Base-by-base conservation (phyloP, 371 early-diverging fungal species). In the Haplosporangium sp. region DNA sequence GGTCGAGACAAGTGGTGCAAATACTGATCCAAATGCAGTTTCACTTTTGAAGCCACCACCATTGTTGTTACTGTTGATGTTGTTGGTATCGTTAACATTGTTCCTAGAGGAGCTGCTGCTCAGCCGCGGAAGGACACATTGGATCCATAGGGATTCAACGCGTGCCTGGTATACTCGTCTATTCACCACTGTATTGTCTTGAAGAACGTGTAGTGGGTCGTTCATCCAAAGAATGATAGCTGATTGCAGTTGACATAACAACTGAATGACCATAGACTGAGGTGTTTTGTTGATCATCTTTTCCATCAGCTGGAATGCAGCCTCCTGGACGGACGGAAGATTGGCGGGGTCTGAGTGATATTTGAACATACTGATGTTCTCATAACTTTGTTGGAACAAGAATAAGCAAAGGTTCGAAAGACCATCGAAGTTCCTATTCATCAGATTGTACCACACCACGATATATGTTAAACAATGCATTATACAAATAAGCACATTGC, bases 221-320 rank as follows among this genome's bases (percentile, higher is more conserved):
- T 37, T 55, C 46, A 74, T 23, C 74, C 74, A 74, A n/a, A 43
- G 47, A 14, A 74, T 20, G 21, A 74, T 67, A 3, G 64, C 42
- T 9, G 10, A 45, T 10, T 64, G 60, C 8, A 74, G 21, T 18
- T 23, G 41, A 5, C 56, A 43, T 18, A 68, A 21, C 74, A 64
- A 68, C 1, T 48, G 42, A 11, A 55, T 45, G 52, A 61, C 20
- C 36, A 55, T 36, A 0, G 69, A 45, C 0, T 53, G 13, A 0
- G 69, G 69, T 0, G 70, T 66, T 52, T 69, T 75, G 67, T 75
- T 69, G 38, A 75, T 69, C 6, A 53, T 37, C 43, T 62, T 66
- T 42, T 75, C 70, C 64, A 75, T 62, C 21, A 75, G 40, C 3
- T 62, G 55, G 40, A 75, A 66, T 12, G 66, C 66, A 0, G 48